A percentile compares a stretch with the other conserved stretches of the same genome.
These are phyloP conservation scores for Pestalotiopsis sp. DNA, from an alignment of 2,329 filamentous ascomycete species.

Conservation along the genomic window DNA sequence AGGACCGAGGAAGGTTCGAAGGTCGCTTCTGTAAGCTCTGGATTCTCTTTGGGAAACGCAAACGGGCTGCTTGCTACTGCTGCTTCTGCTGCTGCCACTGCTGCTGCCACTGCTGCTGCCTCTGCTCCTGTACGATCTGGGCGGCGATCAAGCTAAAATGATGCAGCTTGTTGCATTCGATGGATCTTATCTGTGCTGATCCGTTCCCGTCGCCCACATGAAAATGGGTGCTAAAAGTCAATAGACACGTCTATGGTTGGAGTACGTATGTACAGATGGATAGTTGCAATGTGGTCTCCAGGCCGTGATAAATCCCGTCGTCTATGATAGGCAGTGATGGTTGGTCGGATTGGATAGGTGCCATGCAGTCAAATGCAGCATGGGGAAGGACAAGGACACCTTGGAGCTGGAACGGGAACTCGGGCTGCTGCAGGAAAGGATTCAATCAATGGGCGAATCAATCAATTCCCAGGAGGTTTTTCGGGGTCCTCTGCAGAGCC, in stretches of 20 bases:
- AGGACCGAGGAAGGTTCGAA: neutral
- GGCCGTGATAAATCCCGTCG: neutral
- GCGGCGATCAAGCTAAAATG: too few relatives aligned
- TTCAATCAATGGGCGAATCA: neutral
- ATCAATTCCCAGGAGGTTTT: neutral
- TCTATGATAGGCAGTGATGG: conserved; percentile 1
- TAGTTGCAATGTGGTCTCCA: conserved; percentile 5
- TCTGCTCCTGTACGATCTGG: too few relatives aligned
- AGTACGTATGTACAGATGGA: neutral
- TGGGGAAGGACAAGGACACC: conserved; percentile 2
- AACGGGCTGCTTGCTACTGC: too few relatives aligned
- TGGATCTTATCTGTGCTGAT: too few relatives aligned
- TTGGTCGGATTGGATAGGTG: neutral
- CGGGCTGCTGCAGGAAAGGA: neutral
- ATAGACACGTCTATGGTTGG: neutral
- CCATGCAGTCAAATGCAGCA: neutral
- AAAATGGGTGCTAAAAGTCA: neutral
- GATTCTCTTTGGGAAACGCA: too few relatives aligned
- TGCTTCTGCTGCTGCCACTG: too few relatives aligned
- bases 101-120: too few relatives aligned
- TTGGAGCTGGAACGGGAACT: neutral
- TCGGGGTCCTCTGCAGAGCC: neutral
- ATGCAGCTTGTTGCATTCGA: too few relatives aligned
- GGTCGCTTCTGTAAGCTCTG: neutral
- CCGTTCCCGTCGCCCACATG: too few relatives aligned